Conservation (phyloP, 1,284 basidiomycete genomes). For the Ceratobasidium sp. region DNA sequence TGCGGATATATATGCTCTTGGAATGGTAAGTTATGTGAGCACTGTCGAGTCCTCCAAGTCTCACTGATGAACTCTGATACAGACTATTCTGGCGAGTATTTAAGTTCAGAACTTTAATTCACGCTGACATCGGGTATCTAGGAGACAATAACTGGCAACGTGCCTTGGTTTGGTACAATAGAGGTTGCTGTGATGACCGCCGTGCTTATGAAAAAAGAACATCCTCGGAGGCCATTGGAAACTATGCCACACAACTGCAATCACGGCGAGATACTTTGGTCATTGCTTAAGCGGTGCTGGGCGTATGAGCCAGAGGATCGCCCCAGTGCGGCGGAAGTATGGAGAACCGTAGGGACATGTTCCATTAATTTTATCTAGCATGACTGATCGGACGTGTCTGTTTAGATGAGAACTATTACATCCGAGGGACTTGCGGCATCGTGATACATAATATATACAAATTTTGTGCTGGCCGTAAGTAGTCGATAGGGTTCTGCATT, state of each 20-base stretch:
- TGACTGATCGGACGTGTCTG: not conserved
- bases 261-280: constrained; percentile 16
- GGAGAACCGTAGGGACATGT: not conserved
- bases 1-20: constrained; percentile 27
- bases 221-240: constrained; percentile 1
- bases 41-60: constrained; percentile 9
- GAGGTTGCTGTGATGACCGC: not conserved
- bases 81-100: constrained; percentile 27
- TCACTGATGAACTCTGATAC: not conserved
- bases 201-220: not conserved
- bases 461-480: too few relatives aligned
- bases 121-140: not conserved
- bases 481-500: too few relatives aligned
- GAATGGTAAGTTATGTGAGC: constrained; percentile 23
- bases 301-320: constrained; percentile 1
- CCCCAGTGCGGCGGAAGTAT: constrained; percentile 3
- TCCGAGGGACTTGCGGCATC: not conserved
- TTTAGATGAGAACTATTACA: not conserved
- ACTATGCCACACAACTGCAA: not conserved
- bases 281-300: constrained; percentile 28
- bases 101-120: not conserved
- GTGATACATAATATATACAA: too few relatives aligned
- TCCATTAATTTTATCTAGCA: not conserved
- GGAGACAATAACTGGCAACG: constrained; percentile 25
- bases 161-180: not conserved